Conservation (phyloP, 345 rosid genomes). For the Pelargonium nanum region DNA sequence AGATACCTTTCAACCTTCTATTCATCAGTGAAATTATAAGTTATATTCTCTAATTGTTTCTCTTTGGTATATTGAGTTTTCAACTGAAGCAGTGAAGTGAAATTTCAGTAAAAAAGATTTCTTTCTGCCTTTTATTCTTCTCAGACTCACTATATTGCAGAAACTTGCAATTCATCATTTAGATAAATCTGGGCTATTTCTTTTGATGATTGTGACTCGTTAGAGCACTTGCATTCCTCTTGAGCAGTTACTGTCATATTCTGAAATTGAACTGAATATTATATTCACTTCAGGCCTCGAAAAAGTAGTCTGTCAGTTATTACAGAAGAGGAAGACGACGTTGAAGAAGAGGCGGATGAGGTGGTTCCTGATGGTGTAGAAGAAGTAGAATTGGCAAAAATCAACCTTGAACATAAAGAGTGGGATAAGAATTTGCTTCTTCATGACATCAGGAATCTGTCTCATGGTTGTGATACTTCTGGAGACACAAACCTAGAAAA, state of each 20-base stretch:
- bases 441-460: slow-evolving; percentile 68
- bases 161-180: neutral
- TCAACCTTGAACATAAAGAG: slow-evolving; percentile 73
- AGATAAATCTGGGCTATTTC: no score
- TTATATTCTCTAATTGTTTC: no score
- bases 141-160: neutral
- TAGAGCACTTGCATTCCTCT: neutral
- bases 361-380: slow-evolving; percentile 95
- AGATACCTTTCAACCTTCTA: no score
- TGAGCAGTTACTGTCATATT: neutral
- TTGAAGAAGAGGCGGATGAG: slow-evolving; percentile 96
- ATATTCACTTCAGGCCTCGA: slow-evolving; percentile 61
- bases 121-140: neutral
- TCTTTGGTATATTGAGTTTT: neutral
- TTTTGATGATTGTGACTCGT: neutral
- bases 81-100: neutral
- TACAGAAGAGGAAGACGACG: slow-evolving; percentile 87
- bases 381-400: slow-evolving; percentile 92
- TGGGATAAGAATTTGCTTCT: slow-evolving; percentile 62
- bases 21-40: no score
- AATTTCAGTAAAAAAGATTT: neutral
- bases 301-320: slow-evolving; percentile 80
- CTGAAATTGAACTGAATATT: slow-evolving; percentile 8
- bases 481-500: slow-evolving; percentile 31
- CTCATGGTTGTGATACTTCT: slow-evolving; percentile 40